Evolutionary conservation across 1,284 basidiomycete species (phyloP).

Genomic region (Phaffia rhodozyma): DNA sequence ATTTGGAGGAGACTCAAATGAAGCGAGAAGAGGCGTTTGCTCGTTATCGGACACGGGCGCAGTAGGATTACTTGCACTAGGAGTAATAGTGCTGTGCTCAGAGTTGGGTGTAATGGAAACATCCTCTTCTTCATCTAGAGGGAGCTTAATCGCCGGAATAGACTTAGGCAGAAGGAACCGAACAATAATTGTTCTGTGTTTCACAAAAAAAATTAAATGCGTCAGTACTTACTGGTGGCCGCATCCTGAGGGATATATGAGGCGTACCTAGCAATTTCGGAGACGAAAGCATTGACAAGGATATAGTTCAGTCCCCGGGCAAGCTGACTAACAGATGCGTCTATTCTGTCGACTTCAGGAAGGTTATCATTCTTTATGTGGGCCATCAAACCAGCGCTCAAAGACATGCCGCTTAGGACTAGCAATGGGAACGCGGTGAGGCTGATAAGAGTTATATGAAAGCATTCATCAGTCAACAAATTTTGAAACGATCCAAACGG

Average conservation of each 20-base stretch:
- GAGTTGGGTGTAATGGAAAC: background rate
- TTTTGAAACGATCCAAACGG: background rate
- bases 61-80: no score
- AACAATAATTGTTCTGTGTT: no score
- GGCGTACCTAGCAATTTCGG: background rate
- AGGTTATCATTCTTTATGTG: slow-evolving; percentile 11
- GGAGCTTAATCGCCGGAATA: background rate
- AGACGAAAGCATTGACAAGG: slow-evolving; percentile 10
- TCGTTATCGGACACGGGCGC: background rate
- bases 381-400: background rate
- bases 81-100: no score
- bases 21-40: slow-evolving; percentile 9
- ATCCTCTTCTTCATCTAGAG: slow-evolving; percentile 1
- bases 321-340: no score
- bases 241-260: background rate
- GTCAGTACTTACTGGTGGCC: background rate
- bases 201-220: background rate
- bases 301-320: slow-evolving; percentile 11
- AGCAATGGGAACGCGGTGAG: slow-evolving; percentile 29
- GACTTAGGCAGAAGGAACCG: background rate
- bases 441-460: slow-evolving; percentile 17
- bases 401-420: slow-evolving; percentile 24
- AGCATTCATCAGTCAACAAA: background rate
- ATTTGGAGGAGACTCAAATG: background rate
- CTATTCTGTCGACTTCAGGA: background rate